A percentile compares a stretch with the other conserved stretches of the same genome.
Evolutionary conservation across 257 asterid species (phyloP).

Genomic region (Solanum acaule): DNA sequence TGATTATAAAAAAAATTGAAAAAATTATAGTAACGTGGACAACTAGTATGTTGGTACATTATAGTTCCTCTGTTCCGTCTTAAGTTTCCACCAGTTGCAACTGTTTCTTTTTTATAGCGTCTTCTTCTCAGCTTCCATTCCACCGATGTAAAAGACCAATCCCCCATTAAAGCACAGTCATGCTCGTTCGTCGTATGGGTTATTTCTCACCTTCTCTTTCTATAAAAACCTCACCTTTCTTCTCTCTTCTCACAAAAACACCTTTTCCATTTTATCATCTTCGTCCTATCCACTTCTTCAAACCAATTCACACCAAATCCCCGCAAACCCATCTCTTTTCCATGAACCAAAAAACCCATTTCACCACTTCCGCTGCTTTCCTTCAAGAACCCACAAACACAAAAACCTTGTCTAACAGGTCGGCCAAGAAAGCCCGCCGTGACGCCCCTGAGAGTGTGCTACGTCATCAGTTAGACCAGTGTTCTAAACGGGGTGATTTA

Average conservation of each 20-base stretch:
- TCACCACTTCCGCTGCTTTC: not conserved
- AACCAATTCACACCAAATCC: not conserved
- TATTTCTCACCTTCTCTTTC: not conserved
- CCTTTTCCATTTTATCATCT: not conserved
- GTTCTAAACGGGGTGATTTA: constrained; percentile 1
- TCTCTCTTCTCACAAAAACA: not conserved
- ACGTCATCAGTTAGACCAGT: not conserved
- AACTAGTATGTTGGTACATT: not conserved
- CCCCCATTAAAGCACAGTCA: not conserved
- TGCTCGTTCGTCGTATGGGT: not conserved
- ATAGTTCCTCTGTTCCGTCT: not conserved
- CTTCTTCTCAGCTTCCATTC: not conserved
- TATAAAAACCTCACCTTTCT: not conserved
- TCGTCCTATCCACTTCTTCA: not conserved
- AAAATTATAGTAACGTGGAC: too few species aligned
- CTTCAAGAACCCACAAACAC: not conserved
- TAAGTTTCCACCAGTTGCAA: not conserved
- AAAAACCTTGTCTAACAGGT: not conserved
- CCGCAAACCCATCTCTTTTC: not conserved
- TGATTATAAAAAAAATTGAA: too few species aligned
- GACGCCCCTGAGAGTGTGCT: not conserved
- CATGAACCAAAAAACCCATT: not conserved
- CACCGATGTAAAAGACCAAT: not conserved
- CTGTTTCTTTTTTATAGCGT: not conserved
- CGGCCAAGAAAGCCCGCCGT: not conserved